Conservation (phyloP, 2,329 filamentous ascomycete genomes). For the Claviceps sp. region DNA sequence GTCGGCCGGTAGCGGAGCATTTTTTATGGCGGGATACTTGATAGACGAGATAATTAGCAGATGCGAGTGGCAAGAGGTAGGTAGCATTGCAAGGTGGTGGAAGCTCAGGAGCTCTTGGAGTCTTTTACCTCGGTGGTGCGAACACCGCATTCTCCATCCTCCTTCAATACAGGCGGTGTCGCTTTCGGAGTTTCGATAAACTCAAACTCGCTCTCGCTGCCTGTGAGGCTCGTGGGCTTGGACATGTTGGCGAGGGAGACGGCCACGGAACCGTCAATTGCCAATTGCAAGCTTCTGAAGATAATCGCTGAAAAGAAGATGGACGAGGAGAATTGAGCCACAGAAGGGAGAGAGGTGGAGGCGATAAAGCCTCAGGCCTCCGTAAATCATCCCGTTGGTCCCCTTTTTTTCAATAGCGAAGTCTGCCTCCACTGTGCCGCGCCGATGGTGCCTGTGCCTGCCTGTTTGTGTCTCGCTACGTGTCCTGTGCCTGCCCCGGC, state of each 20-base stretch:
- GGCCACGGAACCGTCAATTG: constrained; percentile 7
- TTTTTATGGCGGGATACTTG: constrained; percentile 61
- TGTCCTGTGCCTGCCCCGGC: too few species aligned
- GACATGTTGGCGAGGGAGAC: constrained; percentile 19
- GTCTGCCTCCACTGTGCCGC: too few species aligned
- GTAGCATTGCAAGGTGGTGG: not conserved
- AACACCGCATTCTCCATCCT: constrained; percentile 46
- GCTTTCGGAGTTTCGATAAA: constrained; percentile 29
- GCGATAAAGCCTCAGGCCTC: not conserved
- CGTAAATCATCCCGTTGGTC: not conserved
- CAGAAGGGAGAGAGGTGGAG: not conserved
- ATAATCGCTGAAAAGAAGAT: not conserved
- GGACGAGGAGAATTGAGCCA: not conserved
- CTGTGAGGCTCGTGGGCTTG: constrained; percentile 18
- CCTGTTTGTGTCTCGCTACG: too few species aligned
- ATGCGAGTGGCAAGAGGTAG: not conserved
- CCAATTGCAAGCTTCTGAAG: not conserved
- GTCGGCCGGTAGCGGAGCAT: constrained; percentile 86
- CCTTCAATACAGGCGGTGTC: constrained; percentile 46
- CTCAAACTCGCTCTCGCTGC: constrained; percentile 25
- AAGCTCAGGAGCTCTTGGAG: not conserved
- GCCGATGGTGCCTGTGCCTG: too few species aligned
- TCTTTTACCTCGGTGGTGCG: constrained; percentile 31
- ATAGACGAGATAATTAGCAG: not conserved
- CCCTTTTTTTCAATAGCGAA: not conserved